Conservation (phyloP, 176 grass and related monocot species). For the Stipa capillata region DNA sequence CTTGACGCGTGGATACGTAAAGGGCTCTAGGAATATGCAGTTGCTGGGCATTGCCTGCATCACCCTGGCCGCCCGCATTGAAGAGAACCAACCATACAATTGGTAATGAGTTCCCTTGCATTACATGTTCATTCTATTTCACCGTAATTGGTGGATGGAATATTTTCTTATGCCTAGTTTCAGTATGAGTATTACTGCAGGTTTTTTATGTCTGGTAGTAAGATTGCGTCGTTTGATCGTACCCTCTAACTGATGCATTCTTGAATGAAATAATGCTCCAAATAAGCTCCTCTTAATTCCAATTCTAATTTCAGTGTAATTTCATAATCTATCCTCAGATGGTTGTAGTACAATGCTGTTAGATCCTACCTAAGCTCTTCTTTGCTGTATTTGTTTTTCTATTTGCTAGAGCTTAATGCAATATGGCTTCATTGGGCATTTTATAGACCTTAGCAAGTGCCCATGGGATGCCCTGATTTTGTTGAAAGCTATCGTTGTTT, state of each 20-base stretch:
- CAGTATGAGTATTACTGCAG: neutral
- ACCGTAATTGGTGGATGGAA: neutral
- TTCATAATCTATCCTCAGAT: neutral
- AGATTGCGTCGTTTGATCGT: neutral
- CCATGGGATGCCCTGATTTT: neutral
- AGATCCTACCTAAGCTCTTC: neutral
- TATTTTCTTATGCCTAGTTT: neutral
- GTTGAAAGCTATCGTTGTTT: neutral
- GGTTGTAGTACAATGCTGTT: neutral
- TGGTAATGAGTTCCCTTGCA: constrained; percentile 28
- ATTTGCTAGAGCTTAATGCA: neutral
- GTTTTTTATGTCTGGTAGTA: neutral
- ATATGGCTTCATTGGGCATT: neutral
- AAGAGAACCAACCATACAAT: constrained; percentile 96
- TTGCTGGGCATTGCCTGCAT: constrained; percentile 76
- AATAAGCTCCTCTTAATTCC: neutral
- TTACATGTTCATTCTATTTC: constrained; percentile 1
- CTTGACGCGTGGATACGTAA: constrained; percentile 69
- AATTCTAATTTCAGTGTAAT: neutral
- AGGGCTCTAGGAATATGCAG: constrained; percentile 51
- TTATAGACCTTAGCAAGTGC: neutral
- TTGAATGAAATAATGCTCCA: neutral
- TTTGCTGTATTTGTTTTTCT: neutral
- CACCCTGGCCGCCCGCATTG: constrained; percentile 85
- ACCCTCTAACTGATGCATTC: neutral